Percentiles rank a stretch among this genome's conserved stretches.
Evolutionary conservation across 306 rosid genomes (phyloP).

Genomic region (Lagenaria siceraria): DNA sequence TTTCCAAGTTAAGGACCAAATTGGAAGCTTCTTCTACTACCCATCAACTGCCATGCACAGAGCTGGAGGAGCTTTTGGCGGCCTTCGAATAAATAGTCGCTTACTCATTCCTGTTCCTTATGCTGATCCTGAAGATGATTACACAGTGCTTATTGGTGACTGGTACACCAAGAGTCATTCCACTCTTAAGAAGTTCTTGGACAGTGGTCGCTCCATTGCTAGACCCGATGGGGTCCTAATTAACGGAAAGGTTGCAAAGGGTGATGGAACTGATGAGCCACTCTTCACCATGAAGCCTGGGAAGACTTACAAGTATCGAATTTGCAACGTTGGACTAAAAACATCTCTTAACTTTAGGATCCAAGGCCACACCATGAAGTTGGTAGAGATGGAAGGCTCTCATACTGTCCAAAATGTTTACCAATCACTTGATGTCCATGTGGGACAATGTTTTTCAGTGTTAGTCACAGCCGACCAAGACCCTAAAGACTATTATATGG

Average conservation of each 20-base stretch:
- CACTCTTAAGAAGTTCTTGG: constrained; percentile 28
- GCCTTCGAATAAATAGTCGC: constrained; percentile 57
- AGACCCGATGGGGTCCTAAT: constrained; percentile 60
- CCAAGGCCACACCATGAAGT: constrained; percentile 51
- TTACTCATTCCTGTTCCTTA: constrained; percentile 69
- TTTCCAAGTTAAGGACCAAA: constrained; percentile 76
- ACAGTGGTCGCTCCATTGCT: constrained; percentile 41
- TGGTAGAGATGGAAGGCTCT: constrained; percentile 85
- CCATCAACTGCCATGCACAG: background rate
- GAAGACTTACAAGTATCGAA: constrained; percentile 59
- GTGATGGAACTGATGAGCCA: constrained; percentile 47
- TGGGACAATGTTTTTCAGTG: constrained; percentile 52
- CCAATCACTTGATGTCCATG: constrained; percentile 60
- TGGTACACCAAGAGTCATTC: constrained; percentile 72
- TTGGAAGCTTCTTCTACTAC: background rate
- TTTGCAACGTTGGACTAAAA: constrained; percentile 67
- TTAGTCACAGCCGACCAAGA: constrained; percentile 57
- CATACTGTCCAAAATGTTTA: constrained; percentile 60
- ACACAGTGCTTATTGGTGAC: constrained; percentile 63
- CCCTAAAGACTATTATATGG: constrained; percentile 55
- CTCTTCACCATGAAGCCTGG: constrained; percentile 64
- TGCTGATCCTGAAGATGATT: constrained; percentile 68
- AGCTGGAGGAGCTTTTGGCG: constrained; percentile 47
- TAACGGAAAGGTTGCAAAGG: constrained; percentile 50
- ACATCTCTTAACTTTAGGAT: constrained; percentile 57